phyloP scores from a whole-genome alignment of 2,329 filamentous ascomycete species.

The Plectosphaerella sp. region DNA sequence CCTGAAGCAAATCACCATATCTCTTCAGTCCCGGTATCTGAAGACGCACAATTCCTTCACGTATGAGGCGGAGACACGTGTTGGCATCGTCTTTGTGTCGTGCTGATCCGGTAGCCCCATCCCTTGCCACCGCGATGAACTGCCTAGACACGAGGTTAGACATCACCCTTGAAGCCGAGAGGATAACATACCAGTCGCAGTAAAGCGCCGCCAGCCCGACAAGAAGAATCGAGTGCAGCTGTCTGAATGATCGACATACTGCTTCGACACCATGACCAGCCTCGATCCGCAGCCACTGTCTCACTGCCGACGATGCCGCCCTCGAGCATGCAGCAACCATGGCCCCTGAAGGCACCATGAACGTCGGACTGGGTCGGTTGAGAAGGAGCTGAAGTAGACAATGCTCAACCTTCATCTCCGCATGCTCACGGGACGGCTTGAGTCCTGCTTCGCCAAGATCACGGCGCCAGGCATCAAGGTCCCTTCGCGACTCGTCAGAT shows the following conservation, averaged over 20 bases:
- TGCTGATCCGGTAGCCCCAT: too few species aligned
- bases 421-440: constrained; percentile 16
- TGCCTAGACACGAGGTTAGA: background rate
- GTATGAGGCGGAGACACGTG: constrained; percentile 9
- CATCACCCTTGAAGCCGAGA: background rate
- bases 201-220: constrained; percentile 17
- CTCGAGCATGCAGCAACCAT: constrained; percentile 17
- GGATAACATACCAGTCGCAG: constrained; percentile 16
- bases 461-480: constrained; percentile 14
- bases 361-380: constrained; percentile 16
- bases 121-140: background rate
- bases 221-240: constrained; percentile 15
- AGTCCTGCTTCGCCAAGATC: constrained; percentile 10
- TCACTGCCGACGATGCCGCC: constrained; percentile 13
- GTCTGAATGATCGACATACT: constrained; percentile 13
- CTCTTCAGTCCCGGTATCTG: constrained; percentile 2
- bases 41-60: constrained; percentile 4
- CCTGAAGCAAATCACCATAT: constrained; percentile 9
- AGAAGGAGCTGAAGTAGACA: constrained; percentile 15
- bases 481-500: constrained; percentile 11
- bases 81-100: constrained; percentile 9
- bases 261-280: constrained; percentile 11
- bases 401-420: constrained; percentile 17
- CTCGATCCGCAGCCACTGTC: constrained; percentile 14
- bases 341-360: constrained; percentile 17